These are phyloP conservation scores for Cryptococcus jaspeensis DNA, from an alignment of 1,284 basidiomycete species.

Conservation along the genomic window DNA sequence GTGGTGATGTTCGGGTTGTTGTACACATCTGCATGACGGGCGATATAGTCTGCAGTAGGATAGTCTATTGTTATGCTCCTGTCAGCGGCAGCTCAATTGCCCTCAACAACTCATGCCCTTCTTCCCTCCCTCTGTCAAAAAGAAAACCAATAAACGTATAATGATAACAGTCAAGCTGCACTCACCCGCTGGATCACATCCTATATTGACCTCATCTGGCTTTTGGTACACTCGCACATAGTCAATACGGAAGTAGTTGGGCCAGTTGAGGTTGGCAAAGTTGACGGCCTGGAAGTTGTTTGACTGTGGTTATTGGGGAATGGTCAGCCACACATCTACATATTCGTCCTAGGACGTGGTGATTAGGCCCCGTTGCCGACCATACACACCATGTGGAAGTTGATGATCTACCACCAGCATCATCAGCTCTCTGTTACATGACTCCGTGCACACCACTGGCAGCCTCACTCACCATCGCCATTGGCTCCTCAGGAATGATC, in stretches of 20 bases:
- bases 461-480: conserved; percentile 54
- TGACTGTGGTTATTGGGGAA: too few species aligned
- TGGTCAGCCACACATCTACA: too few species aligned
- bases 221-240: conserved; percentile 55
- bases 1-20: conserved; percentile 50
- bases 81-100: too few species aligned
- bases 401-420: conserved; percentile 23
- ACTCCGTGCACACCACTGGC: neutral
- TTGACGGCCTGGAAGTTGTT: conserved; percentile 53
- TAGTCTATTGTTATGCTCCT: too few species aligned
- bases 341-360: conserved; percentile 13
- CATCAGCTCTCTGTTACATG: neutral
- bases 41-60: conserved; percentile 49
- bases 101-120: neutral
- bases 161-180: too few species aligned
- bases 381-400: conserved; percentile 26
- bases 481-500: conserved; percentile 74
- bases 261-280: conserved; percentile 49
- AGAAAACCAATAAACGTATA: too few species aligned
- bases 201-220: conserved; percentile 44
- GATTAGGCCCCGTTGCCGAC: too few species aligned
- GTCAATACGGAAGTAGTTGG: conserved; percentile 52
- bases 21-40: conserved; percentile 37
- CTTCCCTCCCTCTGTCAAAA: neutral
- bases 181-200: conserved; percentile 28